Evolutionary conservation across 2,329 filamentous ascomycete genomes (phyloP).

Genomic region (Pleomassaria siparia): DNA sequence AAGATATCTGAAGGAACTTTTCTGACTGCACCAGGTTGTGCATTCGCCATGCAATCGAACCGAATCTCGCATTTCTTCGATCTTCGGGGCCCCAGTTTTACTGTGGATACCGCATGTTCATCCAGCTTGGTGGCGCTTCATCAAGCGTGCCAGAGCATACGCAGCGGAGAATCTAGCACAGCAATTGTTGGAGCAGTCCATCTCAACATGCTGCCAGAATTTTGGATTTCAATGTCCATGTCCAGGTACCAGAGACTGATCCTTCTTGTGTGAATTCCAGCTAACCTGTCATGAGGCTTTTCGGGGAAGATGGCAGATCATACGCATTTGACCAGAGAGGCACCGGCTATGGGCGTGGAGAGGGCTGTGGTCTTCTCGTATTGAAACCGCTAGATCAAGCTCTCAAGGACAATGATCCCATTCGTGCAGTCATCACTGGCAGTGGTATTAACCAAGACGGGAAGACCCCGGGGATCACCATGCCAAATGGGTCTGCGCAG

Average conservation of each 20-base stretch:
- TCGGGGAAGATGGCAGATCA: constrained; percentile 32
- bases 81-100: constrained; percentile 30
- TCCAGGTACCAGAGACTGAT: constrained; percentile 9
- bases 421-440: constrained; percentile 47
- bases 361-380: constrained; percentile 61
- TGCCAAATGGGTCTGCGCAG: constrained; percentile 58
- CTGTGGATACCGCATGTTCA: constrained; percentile 38
- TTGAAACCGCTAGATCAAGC: constrained; percentile 62
- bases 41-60: constrained; percentile 32
- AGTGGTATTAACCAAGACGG: constrained; percentile 55
- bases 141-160: constrained; percentile 30
- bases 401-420: constrained; percentile 57
- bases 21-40: constrained; percentile 1
- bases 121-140: constrained; percentile 31
- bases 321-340: constrained; percentile 54
- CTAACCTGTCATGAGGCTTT: constrained; percentile 15
- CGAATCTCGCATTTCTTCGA: constrained; percentile 36
- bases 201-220: constrained; percentile 27
- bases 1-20: neutral
- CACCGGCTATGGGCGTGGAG: constrained; percentile 64
- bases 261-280: neutral
- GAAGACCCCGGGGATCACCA: constrained; percentile 57
- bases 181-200: constrained; percentile 26
- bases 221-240: constrained; percentile 26
- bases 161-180: constrained; percentile 25